phyloP scores from a whole-genome alignment of 2,329 filamentous ascomycete genomes.

The Alternaria gansuensis region DNA sequence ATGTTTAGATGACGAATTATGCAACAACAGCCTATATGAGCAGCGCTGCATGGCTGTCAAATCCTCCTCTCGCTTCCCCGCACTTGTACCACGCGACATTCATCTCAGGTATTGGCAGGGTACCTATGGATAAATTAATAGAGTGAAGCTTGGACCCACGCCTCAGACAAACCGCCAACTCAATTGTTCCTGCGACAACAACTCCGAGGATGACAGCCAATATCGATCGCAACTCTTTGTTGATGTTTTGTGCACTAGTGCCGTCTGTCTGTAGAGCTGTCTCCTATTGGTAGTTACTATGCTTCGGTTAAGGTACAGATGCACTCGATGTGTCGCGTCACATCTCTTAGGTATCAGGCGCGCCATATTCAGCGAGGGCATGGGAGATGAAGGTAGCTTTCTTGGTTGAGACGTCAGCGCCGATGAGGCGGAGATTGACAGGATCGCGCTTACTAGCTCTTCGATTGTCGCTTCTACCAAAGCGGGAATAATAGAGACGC shows the following conservation, averaged over 20 bases:
- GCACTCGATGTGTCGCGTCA: not conserved
- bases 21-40: slow-evolving; percentile 14
- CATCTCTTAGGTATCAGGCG: not conserved
- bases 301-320: not conserved
- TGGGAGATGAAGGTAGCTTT: slow-evolving; percentile 2
- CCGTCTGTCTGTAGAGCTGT: not conserved
- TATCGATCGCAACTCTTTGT: slow-evolving; percentile 10
- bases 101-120: slow-evolving; percentile 16
- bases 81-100: slow-evolving; percentile 12
- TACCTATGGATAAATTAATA: slow-evolving; percentile 16
- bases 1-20: not conserved
- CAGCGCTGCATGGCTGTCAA: not conserved
- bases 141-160: slow-evolving; percentile 10
- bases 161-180: slow-evolving; percentile 10
- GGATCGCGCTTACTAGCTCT: slow-evolving; percentile 1
- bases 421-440: not conserved
- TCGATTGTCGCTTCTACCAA: not conserved
- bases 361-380: slow-evolving; percentile 4
- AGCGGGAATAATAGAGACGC: not conserved
- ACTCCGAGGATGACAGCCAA: not conserved
- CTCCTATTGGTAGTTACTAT: not conserved
- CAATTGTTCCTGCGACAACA: slow-evolving; percentile 1
- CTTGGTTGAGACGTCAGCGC: not conserved
- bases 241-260: not conserved
- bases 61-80: slow-evolving; percentile 18